phyloP scores from a whole-genome alignment of 768 basidiomycete genomes.

The Suillus occidentalis region DNA sequence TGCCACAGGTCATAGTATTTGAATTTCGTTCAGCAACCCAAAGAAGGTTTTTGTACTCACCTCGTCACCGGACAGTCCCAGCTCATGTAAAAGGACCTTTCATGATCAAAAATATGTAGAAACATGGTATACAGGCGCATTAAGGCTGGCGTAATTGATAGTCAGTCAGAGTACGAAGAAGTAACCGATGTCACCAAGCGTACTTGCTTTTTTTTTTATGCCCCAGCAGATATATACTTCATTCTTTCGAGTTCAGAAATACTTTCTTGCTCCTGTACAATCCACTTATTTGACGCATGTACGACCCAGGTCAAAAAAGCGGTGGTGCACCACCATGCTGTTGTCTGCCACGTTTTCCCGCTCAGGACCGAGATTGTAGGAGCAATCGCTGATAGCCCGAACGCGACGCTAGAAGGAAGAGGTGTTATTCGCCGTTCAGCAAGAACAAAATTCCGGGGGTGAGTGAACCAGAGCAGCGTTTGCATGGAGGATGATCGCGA shows the following conservation, averaged over 20 bases:
- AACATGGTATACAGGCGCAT: background rate
- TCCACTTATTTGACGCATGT: slow-evolving; percentile 45
- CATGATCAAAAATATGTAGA: background rate
- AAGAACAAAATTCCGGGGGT: slow-evolving; percentile 34
- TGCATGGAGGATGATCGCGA: slow-evolving; percentile 51
- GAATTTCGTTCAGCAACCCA: background rate
- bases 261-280: slow-evolving; percentile 44
- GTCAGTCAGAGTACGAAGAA: background rate
- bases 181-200: background rate
- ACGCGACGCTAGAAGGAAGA: slow-evolving; percentile 31
- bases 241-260: slow-evolving; percentile 52
- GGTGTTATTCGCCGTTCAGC: slow-evolving; percentile 28
- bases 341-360: slow-evolving; percentile 51
- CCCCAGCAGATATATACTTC: slow-evolving; percentile 56
- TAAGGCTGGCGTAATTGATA: background rate
- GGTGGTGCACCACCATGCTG: slow-evolving; percentile 53
- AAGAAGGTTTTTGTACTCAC: background rate
- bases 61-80: background rate
- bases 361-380: slow-evolving; percentile 51
- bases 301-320: slow-evolving; percentile 43
- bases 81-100: background rate
- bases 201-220: slow-evolving; percentile 27
- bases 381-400: slow-evolving; percentile 45
- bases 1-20: background rate
- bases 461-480: slow-evolving; percentile 48